phyloP scores from a whole-genome alignment of 2,329 filamentous ascomycete species.

The Aspergillus clavatus region DNA sequence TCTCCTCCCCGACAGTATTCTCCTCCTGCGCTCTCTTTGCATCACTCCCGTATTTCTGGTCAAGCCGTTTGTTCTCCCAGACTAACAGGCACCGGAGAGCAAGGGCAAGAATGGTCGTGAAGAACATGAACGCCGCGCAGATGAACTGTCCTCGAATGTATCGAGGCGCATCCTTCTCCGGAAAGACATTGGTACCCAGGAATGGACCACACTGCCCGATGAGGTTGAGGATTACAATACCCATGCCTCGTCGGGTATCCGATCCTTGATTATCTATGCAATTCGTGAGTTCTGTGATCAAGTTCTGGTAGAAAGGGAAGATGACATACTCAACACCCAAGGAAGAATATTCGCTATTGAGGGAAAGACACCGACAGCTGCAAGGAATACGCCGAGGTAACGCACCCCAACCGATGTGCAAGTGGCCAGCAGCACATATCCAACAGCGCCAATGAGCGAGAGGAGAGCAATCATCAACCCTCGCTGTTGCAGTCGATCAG shows the following conservation, averaged over 20 bases:
- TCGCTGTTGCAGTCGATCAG: conserved; percentile 62
- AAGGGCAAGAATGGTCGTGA: conserved; percentile 54
- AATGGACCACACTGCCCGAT: conserved; percentile 63
- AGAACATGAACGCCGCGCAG: conserved; percentile 58
- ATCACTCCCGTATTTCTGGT: conserved; percentile 42
- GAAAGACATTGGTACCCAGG: conserved; percentile 61
- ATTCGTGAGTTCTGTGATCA: background rate
- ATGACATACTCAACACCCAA: conserved; percentile 53
- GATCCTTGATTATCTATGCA: conserved; percentile 61
- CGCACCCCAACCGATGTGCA: conserved; percentile 46
- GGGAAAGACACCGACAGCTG: conserved; percentile 60
- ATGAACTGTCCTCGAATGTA: conserved; percentile 55
- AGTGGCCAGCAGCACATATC: conserved; percentile 62
- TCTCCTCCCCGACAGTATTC: conserved; percentile 31
- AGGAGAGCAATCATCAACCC: conserved; percentile 56
- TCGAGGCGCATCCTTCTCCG: conserved; percentile 43
- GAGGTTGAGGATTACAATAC: conserved; percentile 63
- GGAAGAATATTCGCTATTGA: conserved; percentile 67
- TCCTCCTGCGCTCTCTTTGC: conserved; percentile 15
- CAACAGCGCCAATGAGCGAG: conserved; percentile 54
- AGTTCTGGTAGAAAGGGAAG: background rate
- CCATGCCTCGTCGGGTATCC: conserved; percentile 62
- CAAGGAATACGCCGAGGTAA: conserved; percentile 52
- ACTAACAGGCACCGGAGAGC: conserved; percentile 51
- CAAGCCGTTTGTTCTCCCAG: conserved; percentile 58